Evolutionary conservation across 495 filamentous ascomycete species (phyloP), one percentile per base, ranked within the genome.

Genomic region (Neohortaea acidophila): DNA sequence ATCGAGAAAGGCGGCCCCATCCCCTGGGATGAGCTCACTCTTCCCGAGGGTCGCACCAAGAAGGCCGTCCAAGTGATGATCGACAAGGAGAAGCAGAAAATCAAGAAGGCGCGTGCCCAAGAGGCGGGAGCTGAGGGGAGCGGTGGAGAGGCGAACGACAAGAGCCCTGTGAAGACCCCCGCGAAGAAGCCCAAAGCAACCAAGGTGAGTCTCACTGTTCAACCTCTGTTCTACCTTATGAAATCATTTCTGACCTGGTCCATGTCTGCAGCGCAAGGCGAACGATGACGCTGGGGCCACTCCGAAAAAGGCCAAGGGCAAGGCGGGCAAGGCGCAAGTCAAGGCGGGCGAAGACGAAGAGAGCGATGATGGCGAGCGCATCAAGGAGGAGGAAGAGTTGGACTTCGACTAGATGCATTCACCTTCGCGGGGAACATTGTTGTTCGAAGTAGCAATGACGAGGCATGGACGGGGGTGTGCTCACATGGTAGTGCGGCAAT

Each of bases 41-140:
- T 48, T 4, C 51, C 51, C 13, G 44, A 51, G 23, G 51, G 44
- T 15, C 43, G 51, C 15, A 54, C 48, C 13, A 21, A 32, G 18
- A 43, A 45, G 31, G 48, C 40, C 1, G 39, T 21, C 21, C 4
- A 7, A 21, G 21, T 31, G 15, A 51, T 44, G 43, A 30, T 48
- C 17, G 37, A 24, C 14, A 42, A 46, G 20, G 38, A 43, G 31
- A 52, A 46, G 32, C 17, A 11, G 12, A 49, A 48, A 32, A 29
- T 43, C 24, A 38, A 21, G 33, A 43, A 38, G 33, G 32, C 39
- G 5, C 20, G 14, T 13, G 37, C 23, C 4, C 36, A 19, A 7
- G 22, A 22, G n/a, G 36, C 17, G 9, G 22, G 33, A 20, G 17
- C 17, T 30, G 4, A 13, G 15, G 19, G 8, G 19, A 13, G 36